These are phyloP conservation scores for Cyclotella choctawhatcheeana DNA, from an alignment of 108 stramenopile species.

Conservation along the genomic window DNA sequence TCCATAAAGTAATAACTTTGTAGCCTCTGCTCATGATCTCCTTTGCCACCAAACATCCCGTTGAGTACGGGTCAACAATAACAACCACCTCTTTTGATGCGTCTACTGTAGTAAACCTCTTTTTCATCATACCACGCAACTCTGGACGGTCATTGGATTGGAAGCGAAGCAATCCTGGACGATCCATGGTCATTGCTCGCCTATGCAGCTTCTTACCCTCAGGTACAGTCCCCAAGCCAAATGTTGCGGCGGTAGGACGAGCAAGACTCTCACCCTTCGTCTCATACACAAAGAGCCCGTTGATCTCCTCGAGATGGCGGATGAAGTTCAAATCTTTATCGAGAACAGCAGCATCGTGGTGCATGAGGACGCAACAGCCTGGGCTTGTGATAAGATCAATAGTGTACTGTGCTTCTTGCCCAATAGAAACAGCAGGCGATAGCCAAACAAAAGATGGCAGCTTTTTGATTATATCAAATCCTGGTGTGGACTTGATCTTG, in stretches of 20 bases:
- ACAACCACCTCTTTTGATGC: slow-evolving; percentile 83
- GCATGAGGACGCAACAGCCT: slow-evolving; percentile 79
- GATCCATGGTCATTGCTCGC: slow-evolving; percentile 65
- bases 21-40: slow-evolving; percentile 80
- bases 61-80: slow-evolving; percentile 92
- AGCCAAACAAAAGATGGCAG: slow-evolving; percentile 78
- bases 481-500: slow-evolving; percentile 73
- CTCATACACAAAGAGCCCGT: slow-evolving; percentile 82
- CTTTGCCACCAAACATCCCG: slow-evolving; percentile 81
- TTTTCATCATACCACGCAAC: slow-evolving; percentile 61
- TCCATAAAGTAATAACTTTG: slow-evolving; percentile 81
- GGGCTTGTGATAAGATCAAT: slow-evolving; percentile 76
- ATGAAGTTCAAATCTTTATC: slow-evolving; percentile 79
- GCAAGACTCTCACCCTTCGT: slow-evolving; percentile 70
- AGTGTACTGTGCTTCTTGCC: slow-evolving; percentile 74
- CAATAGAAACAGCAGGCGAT: slow-evolving; percentile 62
- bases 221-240: slow-evolving; percentile 48
- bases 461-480: slow-evolving; percentile 75
- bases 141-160: slow-evolving; percentile 78
- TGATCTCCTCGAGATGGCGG: slow-evolving; percentile 84
- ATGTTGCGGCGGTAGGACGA: slow-evolving; percentile 64
- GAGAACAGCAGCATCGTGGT: slow-evolving; percentile 61
- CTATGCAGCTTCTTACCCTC: slow-evolving; percentile 45
- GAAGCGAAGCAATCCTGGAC: slow-evolving; percentile 74
- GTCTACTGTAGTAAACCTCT: slow-evolving; percentile 79